phyloP scores from a whole-genome alignment of 2,329 filamentous ascomycete genomes.

The Cercospora janseana region DNA sequence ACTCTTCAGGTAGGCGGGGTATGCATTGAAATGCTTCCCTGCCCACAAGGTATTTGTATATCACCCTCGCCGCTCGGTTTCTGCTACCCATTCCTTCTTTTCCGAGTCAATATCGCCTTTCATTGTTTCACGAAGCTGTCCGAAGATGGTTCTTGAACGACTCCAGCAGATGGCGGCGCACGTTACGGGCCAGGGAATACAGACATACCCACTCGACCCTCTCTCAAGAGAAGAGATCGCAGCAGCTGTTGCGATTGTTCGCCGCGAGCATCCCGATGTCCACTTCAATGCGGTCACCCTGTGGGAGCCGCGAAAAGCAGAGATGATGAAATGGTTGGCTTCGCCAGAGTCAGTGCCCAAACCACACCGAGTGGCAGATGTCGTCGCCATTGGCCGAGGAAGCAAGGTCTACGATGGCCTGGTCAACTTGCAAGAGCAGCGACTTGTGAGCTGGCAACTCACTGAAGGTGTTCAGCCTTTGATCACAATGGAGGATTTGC shows the following conservation, averaged over 20 bases:
- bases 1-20: background rate
- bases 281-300: slow-evolving; percentile 85
- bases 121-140: too few relatives aligned
- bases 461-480: slow-evolving; percentile 78
- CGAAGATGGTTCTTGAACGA: slow-evolving; percentile 36
- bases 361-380: slow-evolving; percentile 72
- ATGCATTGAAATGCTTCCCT: slow-evolving; percentile 1
- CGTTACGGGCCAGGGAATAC: slow-evolving; percentile 54
- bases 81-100: background rate
- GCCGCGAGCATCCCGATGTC: slow-evolving; percentile 66
- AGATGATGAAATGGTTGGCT: slow-evolving; percentile 77
- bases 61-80: background rate
- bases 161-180: slow-evolving; percentile 55
- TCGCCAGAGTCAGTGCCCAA: slow-evolving; percentile 59
- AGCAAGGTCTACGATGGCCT: slow-evolving; percentile 81
- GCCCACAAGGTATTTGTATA: slow-evolving; percentile 3
- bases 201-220: slow-evolving; percentile 74
- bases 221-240: slow-evolving; percentile 72
- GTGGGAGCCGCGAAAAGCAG: slow-evolving; percentile 78
- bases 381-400: slow-evolving; percentile 75
- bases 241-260: slow-evolving; percentile 65
- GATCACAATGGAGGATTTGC: slow-evolving; percentile 88
- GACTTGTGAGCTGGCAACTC: slow-evolving; percentile 71
- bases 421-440: slow-evolving; percentile 66
- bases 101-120: too few relatives aligned